Conservation (phyloP, 345 rosid genomes). For the Bruguiera parviflora region DNA sequence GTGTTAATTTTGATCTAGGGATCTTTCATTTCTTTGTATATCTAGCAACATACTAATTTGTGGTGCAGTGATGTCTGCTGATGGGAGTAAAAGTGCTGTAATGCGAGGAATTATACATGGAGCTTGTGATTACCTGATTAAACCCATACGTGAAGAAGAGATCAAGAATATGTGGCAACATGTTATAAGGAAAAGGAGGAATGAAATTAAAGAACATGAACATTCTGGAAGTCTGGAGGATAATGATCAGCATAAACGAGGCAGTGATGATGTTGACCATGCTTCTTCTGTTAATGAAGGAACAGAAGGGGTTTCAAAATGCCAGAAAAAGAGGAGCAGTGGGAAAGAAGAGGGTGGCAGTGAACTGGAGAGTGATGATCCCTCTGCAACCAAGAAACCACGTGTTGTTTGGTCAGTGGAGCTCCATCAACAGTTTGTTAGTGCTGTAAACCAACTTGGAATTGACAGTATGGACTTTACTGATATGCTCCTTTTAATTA, state of each 20-base stretch:
- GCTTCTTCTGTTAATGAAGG: conserved; percentile 51
- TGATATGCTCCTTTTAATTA: conserved; percentile 16
- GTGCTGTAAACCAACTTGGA: conserved; percentile 77
- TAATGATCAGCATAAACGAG: conserved; percentile 38
- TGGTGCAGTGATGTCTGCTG: conserved; percentile 81
- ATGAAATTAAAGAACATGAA: conserved; percentile 42
- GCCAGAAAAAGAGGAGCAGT: conserved; percentile 50
- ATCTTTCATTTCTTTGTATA: conserved; percentile 8
- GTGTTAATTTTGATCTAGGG: background rate
- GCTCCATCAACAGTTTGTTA: conserved; percentile 80
- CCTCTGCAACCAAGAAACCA: conserved; percentile 60
- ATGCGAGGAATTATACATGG: conserved; percentile 81
- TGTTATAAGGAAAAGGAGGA: conserved; percentile 64
- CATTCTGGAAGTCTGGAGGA: conserved; percentile 53
- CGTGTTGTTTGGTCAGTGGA: conserved; percentile 93
- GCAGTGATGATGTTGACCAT: conserved; percentile 47
- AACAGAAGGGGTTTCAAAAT: conserved; percentile 44
- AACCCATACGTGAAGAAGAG: conserved; percentile 72
- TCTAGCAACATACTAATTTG: conserved; percentile 12
- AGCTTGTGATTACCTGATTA: conserved; percentile 81
- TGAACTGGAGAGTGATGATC: conserved; percentile 58
- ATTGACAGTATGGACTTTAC: conserved; percentile 62
- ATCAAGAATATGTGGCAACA: conserved; percentile 90
- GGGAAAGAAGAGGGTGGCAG: conserved; percentile 52
- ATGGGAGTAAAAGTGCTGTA: conserved; percentile 68